Evolutionary conservation across 306 rosid species (phyloP).

Genomic region (Corylus heterophylla): DNA sequence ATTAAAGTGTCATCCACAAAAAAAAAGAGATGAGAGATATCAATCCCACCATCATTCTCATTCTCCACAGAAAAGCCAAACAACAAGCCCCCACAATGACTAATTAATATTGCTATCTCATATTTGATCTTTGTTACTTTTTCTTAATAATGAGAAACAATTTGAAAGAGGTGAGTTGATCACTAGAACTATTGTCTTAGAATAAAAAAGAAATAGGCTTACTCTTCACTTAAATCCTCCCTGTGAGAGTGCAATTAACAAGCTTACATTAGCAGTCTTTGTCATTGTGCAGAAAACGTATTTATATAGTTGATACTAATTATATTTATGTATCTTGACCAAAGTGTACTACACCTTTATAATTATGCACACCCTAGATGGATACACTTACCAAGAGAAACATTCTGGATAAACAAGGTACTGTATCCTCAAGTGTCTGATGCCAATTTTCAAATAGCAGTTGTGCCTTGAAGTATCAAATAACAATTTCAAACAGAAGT

Average conservation of each 20-base stretch:
- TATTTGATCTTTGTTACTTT: neutral
- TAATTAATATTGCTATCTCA: too few species aligned
- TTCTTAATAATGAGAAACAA: slow-evolving; percentile 13
- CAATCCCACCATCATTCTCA: too few species aligned
- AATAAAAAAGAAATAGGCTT: neutral
- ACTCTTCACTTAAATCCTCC: neutral
- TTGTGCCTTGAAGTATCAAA: neutral
- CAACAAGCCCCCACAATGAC: too few species aligned
- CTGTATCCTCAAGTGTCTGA: neutral
- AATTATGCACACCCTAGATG: neutral
- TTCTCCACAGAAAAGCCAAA: too few species aligned
- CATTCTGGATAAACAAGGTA: neutral
- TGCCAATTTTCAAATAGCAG: neutral
- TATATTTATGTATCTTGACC: neutral
- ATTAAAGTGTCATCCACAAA: too few species aligned
- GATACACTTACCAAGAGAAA: neutral
- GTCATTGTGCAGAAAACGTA: too few species aligned
- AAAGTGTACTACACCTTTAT: neutral
- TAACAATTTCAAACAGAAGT: neutral
- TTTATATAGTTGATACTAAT: too few species aligned
- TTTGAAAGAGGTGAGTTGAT: slow-evolving; percentile 1
- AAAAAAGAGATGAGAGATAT: too few species aligned
- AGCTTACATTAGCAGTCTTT: too few species aligned
- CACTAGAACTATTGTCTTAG: neutral
- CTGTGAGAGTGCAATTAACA: neutral